Evolutionary conservation across 805 yeast species (phyloP).

Genomic region (Candida golubevii): DNA sequence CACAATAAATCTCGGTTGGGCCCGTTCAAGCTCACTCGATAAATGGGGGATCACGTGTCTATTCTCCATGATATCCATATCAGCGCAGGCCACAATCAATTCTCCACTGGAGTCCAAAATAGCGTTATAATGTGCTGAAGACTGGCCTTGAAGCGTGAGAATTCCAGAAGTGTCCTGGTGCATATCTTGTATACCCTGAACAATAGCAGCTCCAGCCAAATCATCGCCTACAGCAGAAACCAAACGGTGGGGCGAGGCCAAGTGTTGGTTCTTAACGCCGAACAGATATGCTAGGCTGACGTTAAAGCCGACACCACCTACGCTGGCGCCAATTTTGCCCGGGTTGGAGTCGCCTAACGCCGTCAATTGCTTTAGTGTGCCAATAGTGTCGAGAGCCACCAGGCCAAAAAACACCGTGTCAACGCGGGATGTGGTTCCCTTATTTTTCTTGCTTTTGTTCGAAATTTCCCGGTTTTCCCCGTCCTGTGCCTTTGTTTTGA

Average conservation of each 20-base stretch:
- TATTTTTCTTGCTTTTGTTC: not conserved
- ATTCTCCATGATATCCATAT: conserved; percentile 65
- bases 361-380: conserved; percentile 34
- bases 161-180: conserved; percentile 41
- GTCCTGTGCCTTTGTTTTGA: not conserved
- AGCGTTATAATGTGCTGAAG: conserved; percentile 72
- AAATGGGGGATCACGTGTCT: conserved; percentile 37
- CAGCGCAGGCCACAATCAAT: conserved; percentile 74
- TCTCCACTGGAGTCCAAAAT: conserved; percentile 61
- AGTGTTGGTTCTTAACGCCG: conserved; percentile 9
- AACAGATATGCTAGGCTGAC: conserved; percentile 61
- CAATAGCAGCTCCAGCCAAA: conserved; percentile 42
- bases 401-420: conserved; percentile 58
- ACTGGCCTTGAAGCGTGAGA: conserved; percentile 14
- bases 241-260: conserved; percentile 30
- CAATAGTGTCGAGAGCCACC: conserved; percentile 68
- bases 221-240: conserved; percentile 65
- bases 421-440: not conserved
- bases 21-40: conserved; percentile 32
- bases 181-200: conserved; percentile 21
- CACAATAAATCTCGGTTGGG: conserved; percentile 48
- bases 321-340: conserved; percentile 48
- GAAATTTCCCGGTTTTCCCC: too few relatives aligned
- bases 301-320: conserved; percentile 87
- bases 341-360: conserved; percentile 67